Conservation (phyloP, 495 filamentous ascomycete species). For the Podospora bellae-mahoneyi region DNA sequence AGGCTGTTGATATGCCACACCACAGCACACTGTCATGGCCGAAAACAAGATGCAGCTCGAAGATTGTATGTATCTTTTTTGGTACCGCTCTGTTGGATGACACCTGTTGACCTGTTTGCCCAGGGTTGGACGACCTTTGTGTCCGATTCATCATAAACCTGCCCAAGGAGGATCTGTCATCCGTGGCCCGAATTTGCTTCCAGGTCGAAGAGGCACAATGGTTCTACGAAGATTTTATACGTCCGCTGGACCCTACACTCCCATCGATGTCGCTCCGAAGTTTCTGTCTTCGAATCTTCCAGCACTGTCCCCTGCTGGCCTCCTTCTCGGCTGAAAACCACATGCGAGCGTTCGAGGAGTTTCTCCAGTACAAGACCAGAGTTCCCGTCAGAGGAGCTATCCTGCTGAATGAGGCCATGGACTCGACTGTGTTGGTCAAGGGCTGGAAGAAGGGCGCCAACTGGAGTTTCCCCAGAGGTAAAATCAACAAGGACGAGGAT, state of each 20-base stretch:
- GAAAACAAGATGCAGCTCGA: conserved; percentile 79
- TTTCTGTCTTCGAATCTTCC: conserved; percentile 85
- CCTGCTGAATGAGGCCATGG: conserved; percentile 86
- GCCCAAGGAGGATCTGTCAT: conserved; percentile 81
- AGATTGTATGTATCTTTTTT: conserved; percentile 65
- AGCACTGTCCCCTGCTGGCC: conserved; percentile 84
- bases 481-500: conserved; percentile 94
- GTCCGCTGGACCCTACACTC: conserved; percentile 77
- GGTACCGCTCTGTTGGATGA: conserved; percentile 5
- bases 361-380: conserved; percentile 87
- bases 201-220: conserved; percentile 99
- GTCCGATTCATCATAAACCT: conserved; percentile 95
- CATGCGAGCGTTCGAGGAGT: conserved; percentile 78
- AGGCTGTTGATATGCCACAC: conserved; percentile 29
- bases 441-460: conserved; percentile 95
- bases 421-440: conserved; percentile 85
- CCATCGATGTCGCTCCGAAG: conserved; percentile 77
- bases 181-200: conserved; percentile 91
- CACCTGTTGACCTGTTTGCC: conserved; percentile 11
- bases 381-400: conserved; percentile 94
- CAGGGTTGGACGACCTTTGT: conserved; percentile 93
- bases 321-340: conserved; percentile 73
- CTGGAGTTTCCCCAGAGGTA: conserved; percentile 95
- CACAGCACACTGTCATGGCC: conserved; percentile 57
- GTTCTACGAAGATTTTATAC: conserved; percentile 99